These are phyloP conservation scores for Rhazya stricta DNA, from an alignment of 257 asterid genomes.

Conservation along the genomic window DNA sequence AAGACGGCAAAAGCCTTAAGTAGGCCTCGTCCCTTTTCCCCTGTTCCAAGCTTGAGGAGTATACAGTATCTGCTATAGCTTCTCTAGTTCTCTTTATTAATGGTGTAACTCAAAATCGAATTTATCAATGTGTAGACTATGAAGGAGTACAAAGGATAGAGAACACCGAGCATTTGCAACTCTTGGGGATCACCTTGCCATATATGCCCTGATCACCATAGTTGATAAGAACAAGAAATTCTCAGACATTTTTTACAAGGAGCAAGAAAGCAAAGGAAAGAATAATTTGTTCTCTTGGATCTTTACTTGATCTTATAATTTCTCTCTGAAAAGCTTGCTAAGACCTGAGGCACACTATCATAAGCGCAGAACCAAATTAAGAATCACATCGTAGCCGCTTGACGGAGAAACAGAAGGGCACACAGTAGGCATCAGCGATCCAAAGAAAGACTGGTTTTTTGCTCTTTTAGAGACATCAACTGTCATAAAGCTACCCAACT, in stretches of 20 bases:
- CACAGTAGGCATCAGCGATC: slow-evolving; percentile 38
- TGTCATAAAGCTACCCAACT: background rate
- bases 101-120: too few species aligned
- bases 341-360: background rate
- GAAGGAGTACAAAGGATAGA: background rate
- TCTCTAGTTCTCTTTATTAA: background rate
- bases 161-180: too few species aligned
- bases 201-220: background rate
- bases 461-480: slow-evolving; percentile 37
- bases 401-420: too few species aligned
- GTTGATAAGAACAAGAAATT: slow-evolving; percentile 12
- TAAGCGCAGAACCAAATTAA: too few species aligned
- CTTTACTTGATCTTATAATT: too few species aligned
- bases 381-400: too few species aligned
- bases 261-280: background rate
- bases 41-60: background rate
- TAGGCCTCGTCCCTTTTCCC: too few species aligned
- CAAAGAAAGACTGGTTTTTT: slow-evolving; percentile 57
- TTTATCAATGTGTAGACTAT: slow-evolving; percentile 1
- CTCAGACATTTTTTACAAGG: background rate
- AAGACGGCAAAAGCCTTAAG: too few species aligned
- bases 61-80: background rate
- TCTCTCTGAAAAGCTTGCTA: too few species aligned
- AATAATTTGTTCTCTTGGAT: background rate
- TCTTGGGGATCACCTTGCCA: too few species aligned